Evolutionary conservation across 345 rosid species (phyloP), one percentile per base, ranked within the genome.

Genomic region (Lepidium sativum): DNA sequence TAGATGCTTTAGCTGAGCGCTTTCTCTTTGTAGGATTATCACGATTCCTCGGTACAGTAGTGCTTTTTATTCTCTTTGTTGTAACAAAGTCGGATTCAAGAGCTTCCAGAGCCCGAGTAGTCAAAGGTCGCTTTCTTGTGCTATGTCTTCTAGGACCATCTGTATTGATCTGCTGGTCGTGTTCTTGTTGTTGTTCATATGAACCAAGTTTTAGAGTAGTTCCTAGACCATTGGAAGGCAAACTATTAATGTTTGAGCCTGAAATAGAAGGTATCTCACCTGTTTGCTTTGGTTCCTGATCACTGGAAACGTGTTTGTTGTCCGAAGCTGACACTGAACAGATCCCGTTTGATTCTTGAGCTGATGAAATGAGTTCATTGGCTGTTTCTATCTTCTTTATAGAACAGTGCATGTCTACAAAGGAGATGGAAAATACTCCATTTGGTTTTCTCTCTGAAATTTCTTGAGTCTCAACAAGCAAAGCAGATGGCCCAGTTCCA

Each of bases 31-130:
- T 62, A 29, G 79, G 60, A 33, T 70, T 59, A 49, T 62, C 68
- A 20, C 63, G 72, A 34, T 66, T 65, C 21, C 39, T 63, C 54
- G 72, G 62, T 38, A 65, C 59, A 51, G 1, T 14, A 33, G 60
- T 61, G 71, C 59, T 63, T 63, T 73, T 76, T 43, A 54, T 77
- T 34, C 42, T 77, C 78, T 74, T 73, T 54, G 66, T 75, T 54
- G 77, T 76, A 16, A 80, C 51, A 60, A 83, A 85, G 9, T 70
- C 81, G 32, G 72, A 77, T 73, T 80, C 89, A 50, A 86, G 75
- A 74, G 96, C 84, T 79, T 86, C 96, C 73, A 88, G 64, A 63
- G 87, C 88, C 60, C 81, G 73, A 10, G 77, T 76, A 8, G 89
- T 84, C 77, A 81, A 60, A 21, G 92, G 90, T 34, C 92, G 75